A percentile compares a stretch with the other conserved stretches of the same genome.
These are phyloP conservation scores for Pyrenophora teres DNA, from an alignment of 2,329 filamentous ascomycete genomes.

Conservation along the genomic window DNA sequence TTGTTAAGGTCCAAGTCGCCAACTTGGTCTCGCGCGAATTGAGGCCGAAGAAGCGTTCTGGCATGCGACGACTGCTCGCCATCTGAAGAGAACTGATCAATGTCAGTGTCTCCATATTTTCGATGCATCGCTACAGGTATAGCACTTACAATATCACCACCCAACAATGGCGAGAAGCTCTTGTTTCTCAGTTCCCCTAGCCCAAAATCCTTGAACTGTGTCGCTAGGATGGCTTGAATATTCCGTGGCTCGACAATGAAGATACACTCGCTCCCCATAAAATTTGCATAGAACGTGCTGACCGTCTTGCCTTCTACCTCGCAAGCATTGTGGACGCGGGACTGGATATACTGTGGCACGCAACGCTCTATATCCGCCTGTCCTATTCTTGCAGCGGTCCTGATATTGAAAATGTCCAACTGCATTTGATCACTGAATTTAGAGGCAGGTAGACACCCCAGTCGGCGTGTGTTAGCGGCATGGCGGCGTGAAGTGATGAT, in stretches of 20 bases:
- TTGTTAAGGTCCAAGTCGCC: constrained; percentile 41
- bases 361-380: constrained; percentile 44
- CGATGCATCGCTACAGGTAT: background rate
- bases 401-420: constrained; percentile 57
- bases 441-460: constrained; percentile 52
- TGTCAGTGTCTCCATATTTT: background rate
- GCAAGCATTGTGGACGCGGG: constrained; percentile 24
- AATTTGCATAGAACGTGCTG: constrained; percentile 32
- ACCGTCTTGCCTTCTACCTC: constrained; percentile 24
- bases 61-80: constrained; percentile 40
- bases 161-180: constrained; percentile 49
- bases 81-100: constrained; percentile 35
- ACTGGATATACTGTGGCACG: constrained; percentile 38
- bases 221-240: constrained; percentile 51
- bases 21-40: constrained; percentile 42
- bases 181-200: constrained; percentile 43
- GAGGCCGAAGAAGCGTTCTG: constrained; percentile 42
- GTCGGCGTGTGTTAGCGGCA: constrained; percentile 39
- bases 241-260: constrained; percentile 53
- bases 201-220: constrained; percentile 54
- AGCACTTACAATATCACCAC: constrained; percentile 44
- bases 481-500: constrained; percentile 38
- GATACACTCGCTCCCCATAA: constrained; percentile 18
- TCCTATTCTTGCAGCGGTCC: constrained; percentile 50
- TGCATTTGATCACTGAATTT: constrained; percentile 36